Evolutionary conservation across 768 basidiomycete species (phyloP).

Genomic region (Hericium rajendrae): DNA sequence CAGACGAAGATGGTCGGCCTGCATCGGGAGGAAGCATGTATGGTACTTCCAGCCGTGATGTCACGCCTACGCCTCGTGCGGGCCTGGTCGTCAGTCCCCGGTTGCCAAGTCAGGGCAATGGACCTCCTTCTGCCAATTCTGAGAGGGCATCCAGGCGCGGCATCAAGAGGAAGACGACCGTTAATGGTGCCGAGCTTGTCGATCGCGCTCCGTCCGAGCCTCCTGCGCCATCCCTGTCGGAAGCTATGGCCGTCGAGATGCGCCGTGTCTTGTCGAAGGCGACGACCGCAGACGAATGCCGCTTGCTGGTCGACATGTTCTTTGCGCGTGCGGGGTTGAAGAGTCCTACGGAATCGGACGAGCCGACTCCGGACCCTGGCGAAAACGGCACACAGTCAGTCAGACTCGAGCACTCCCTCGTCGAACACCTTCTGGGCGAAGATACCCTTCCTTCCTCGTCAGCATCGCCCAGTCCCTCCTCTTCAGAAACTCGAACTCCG

Average conservation of each 20-base stretch:
- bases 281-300: slow-evolving; percentile 73
- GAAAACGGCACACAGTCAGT: not conserved
- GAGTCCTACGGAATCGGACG: slow-evolving; percentile 9
- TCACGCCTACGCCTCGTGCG: too few species aligned
- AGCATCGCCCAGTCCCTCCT: not conserved
- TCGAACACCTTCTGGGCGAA: slow-evolving; percentile 1
- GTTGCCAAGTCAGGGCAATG: not conserved
- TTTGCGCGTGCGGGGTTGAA: slow-evolving; percentile 29
- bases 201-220: not conserved
- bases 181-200: not conserved
- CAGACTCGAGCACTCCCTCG: not conserved
- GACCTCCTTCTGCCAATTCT: not conserved
- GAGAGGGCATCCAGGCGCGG: not conserved
- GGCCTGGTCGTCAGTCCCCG: too few species aligned
- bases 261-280: slow-evolving; percentile 58
- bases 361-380: not conserved
- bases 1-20: not conserved
- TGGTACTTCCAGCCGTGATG: not conserved
- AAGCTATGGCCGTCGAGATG: slow-evolving; percentile 52
- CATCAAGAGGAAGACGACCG: not conserved
- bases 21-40: not conserved
- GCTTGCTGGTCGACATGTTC: slow-evolving; percentile 77
- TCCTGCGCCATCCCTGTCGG: slow-evolving; percentile 26
- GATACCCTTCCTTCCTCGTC: not conserved
- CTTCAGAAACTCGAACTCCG: not conserved